A percentile compares a stretch with the other conserved stretches of the same genome.
phyloP scores from a whole-genome alignment of 768 basidiomycete genomes.

The Leucocoprinus birnbaumii region DNA sequence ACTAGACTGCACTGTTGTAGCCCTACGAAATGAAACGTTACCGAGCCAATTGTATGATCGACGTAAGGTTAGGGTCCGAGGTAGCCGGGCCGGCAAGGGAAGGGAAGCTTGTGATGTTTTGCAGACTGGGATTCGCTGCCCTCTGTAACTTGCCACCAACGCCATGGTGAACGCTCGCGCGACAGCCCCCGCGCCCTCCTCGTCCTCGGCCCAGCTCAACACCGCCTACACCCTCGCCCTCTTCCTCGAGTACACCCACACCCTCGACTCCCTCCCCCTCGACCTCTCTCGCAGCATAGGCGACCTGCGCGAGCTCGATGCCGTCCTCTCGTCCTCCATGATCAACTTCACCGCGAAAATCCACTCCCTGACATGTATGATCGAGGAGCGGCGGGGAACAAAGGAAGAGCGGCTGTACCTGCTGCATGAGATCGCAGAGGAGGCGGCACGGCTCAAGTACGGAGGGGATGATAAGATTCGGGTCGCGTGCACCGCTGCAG shows the following conservation, averaged over 20 bases:
- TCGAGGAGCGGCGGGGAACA: constrained; percentile 56
- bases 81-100: not conserved
- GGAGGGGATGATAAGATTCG: constrained; percentile 98
- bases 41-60: not conserved
- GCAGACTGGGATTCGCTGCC: too few relatives aligned
- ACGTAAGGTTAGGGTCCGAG: constrained; percentile 2
- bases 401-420: constrained; percentile 82
- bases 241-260: constrained; percentile 84
- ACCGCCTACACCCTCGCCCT: constrained; percentile 64
- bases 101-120: not conserved
- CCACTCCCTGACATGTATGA: constrained; percentile 67
- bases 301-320: constrained; percentile 97
- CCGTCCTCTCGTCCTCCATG: constrained; percentile 90
- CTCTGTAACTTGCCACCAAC: not conserved
- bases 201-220: constrained; percentile 22
- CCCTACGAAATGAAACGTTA: not conserved
- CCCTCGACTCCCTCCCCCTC: constrained; percentile 88
- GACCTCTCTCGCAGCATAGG: constrained; percentile 94
- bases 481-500: constrained; percentile 87
- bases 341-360: constrained; percentile 80
- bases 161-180: constrained; percentile 12
- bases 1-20: not conserved
- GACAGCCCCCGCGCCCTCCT: constrained; percentile 19
- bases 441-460: constrained; percentile 85
- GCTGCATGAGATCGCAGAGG: constrained; percentile 91